A percentile compares a stretch with the other conserved stretches of the same genome.
These are phyloP conservation scores for Mucor ambiguus DNA, from an alignment of 371 early-diverging fungal genomes.

Conservation along the genomic window DNA sequence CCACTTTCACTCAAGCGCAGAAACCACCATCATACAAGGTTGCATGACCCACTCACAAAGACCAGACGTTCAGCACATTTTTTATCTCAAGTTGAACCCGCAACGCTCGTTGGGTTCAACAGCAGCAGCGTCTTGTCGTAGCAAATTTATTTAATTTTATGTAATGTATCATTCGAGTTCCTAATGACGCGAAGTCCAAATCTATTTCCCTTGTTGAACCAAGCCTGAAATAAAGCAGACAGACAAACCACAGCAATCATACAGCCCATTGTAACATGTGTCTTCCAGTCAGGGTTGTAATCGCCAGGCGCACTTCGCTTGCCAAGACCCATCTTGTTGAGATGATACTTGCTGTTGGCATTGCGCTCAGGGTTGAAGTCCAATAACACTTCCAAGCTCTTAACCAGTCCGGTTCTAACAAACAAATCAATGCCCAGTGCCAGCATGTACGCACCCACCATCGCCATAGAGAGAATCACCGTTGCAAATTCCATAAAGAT, in stretches of 20 bases:
- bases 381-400: constrained; percentile 11
- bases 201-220: constrained; percentile 28
- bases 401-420: constrained; percentile 23
- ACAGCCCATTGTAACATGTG: constrained; percentile 30
- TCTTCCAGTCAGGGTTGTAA: constrained; percentile 18
- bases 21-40: constrained; percentile 27
- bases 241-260: constrained; percentile 20
- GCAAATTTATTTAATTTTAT: constrained; percentile 5
- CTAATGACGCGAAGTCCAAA: constrained; percentile 30
- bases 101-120: not conserved
- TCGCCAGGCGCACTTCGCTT: not conserved
- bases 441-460: constrained; percentile 36
- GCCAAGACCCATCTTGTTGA: not conserved
- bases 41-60: constrained; percentile 31
- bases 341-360: not conserved
- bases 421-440: constrained; percentile 33
- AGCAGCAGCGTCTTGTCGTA: not conserved
- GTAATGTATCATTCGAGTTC: constrained; percentile 22
- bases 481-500: constrained; percentile 24
- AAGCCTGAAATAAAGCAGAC: constrained; percentile 18
- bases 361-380: constrained; percentile 20
- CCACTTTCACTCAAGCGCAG: constrained; percentile 14
- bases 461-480: constrained; percentile 28
- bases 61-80: constrained; percentile 26
- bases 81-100: constrained; percentile 15